A percentile compares a stretch with the other conserved stretches of the same genome.
phyloP scores from a whole-genome alignment of 192 early-diverging fungal genomes.

The Jimgerdemannia lactiflua region DNA sequence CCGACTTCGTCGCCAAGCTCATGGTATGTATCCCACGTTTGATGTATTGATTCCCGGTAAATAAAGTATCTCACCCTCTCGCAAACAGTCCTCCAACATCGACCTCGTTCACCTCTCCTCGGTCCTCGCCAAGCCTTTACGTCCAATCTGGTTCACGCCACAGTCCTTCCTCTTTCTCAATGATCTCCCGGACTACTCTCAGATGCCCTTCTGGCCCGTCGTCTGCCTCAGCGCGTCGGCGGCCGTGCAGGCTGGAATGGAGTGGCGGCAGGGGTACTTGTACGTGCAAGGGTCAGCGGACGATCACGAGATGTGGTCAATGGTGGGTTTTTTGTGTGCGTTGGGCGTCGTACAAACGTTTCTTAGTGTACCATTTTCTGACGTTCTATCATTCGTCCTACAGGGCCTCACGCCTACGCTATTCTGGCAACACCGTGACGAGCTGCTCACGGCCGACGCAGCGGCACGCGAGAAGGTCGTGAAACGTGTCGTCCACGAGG shows the following conservation, averaged over 20 bases:
- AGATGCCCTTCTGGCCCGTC: conserved; percentile 66
- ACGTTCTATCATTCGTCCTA: not conserved
- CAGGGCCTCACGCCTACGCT: conserved; percentile 57
- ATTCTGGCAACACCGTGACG: conserved; percentile 59
- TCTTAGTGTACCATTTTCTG: not conserved
- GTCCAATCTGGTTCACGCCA: conserved; percentile 82
- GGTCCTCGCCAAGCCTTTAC: conserved; percentile 59
- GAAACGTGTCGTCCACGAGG: conserved; percentile 16
- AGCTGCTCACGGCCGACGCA: conserved; percentile 20
- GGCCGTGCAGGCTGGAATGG: conserved; percentile 43
- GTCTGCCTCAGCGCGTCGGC: conserved; percentile 76
- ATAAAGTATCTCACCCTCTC: too few relatives aligned
- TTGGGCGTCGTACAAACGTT: not conserved
- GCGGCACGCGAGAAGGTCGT: conserved; percentile 39
- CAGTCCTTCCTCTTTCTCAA: conserved; percentile 41
- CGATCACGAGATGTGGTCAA: conserved; percentile 85
- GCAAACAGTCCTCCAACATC: too few relatives aligned
- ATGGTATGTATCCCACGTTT: conserved; percentile 23
- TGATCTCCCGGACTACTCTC: conserved; percentile 43
- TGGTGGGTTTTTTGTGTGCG: conserved; percentile 17
- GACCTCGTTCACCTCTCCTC: too few relatives aligned
- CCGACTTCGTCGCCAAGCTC: conserved; percentile 54
- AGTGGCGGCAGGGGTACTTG: conserved; percentile 48
- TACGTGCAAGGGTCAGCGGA: conserved; percentile 93
- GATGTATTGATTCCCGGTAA: not conserved